Conservation (phyloP, 176 grass and related monocot species). For the Canna indica region DNA sequence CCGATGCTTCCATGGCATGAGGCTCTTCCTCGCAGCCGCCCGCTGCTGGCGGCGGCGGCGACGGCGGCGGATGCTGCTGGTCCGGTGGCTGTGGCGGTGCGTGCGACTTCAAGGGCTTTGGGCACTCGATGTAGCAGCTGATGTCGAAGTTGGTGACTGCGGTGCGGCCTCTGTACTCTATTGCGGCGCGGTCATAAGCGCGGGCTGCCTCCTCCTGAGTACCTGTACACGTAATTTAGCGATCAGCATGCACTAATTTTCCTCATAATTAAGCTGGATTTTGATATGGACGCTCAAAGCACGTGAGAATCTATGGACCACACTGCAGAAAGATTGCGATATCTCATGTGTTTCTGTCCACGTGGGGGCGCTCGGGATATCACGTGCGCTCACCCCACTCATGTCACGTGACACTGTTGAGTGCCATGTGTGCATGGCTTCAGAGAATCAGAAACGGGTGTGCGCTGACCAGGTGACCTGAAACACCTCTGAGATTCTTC, state of each 20-base stretch:
- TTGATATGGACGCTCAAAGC: too few relatives aligned
- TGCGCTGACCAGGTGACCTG: neutral
- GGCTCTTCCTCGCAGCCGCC: neutral
- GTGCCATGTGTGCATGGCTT: too few relatives aligned
- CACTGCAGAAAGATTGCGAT: too few relatives aligned
- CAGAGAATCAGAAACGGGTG: too few relatives aligned
- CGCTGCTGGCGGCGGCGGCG: neutral
- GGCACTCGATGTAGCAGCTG: conserved; percentile 25
- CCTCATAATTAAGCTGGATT: neutral
- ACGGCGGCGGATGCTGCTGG: neutral
- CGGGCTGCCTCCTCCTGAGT: conserved; percentile 50
- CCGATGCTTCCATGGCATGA: neutral
- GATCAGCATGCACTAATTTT: conserved; percentile 8
- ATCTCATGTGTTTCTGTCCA: too few relatives aligned
- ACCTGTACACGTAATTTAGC: conserved; percentile 15
- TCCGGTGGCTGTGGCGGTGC: neutral
- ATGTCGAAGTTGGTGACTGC: conserved; percentile 63
- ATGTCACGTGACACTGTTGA: too few relatives aligned
- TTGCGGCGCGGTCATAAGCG: conserved; percentile 54
- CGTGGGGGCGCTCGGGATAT: too few relatives aligned
- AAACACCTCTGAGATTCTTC: neutral
- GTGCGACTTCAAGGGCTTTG: neutral
- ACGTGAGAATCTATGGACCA: too few relatives aligned
- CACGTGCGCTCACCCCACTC: too few relatives aligned
- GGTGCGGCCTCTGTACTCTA: conserved; percentile 35